Conservation (phyloP, 768 basidiomycete genomes). For the Collybia sp. region DNA sequence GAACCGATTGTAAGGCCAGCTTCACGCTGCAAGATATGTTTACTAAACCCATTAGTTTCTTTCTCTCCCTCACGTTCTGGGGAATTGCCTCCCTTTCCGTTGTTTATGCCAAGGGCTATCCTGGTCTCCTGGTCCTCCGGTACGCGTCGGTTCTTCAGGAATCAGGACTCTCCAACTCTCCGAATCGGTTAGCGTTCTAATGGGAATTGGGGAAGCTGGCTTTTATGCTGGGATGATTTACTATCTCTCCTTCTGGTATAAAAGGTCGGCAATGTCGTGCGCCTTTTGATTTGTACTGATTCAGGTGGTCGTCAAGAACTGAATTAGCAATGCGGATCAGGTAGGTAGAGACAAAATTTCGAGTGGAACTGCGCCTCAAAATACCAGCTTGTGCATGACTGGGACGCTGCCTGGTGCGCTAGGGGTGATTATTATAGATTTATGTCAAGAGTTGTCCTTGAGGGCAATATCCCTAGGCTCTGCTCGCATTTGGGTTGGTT, state of each 20-base stretch:
- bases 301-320: constrained; percentile 19
- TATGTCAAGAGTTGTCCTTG: background rate
- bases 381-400: constrained; percentile 48
- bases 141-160: constrained; percentile 10
- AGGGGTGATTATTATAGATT: constrained; percentile 26
- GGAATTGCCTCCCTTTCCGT: constrained; percentile 48
- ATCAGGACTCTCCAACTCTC: no score
- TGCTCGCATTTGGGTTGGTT: constrained; percentile 53
- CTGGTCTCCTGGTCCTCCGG: constrained; percentile 43
- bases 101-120: constrained; percentile 52
- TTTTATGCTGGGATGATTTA: constrained; percentile 61
- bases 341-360: constrained; percentile 14
- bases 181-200: constrained; percentile 37
- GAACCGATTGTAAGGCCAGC: constrained; percentile 42
- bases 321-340: constrained; percentile 49
- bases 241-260: constrained; percentile 58
- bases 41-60: constrained; percentile 34
- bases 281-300: background rate
- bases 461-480: constrained; percentile 29
- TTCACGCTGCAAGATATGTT: background rate
- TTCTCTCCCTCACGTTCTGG: constrained; percentile 49
- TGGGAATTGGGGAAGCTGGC: constrained; percentile 59
- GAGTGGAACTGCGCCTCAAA: no score
- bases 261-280: constrained; percentile 18
- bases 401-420: constrained; percentile 53